Base-by-base conservation (phyloP, 2,329 filamentous ascomycete species). In the Fusarium napiforme region DNA sequence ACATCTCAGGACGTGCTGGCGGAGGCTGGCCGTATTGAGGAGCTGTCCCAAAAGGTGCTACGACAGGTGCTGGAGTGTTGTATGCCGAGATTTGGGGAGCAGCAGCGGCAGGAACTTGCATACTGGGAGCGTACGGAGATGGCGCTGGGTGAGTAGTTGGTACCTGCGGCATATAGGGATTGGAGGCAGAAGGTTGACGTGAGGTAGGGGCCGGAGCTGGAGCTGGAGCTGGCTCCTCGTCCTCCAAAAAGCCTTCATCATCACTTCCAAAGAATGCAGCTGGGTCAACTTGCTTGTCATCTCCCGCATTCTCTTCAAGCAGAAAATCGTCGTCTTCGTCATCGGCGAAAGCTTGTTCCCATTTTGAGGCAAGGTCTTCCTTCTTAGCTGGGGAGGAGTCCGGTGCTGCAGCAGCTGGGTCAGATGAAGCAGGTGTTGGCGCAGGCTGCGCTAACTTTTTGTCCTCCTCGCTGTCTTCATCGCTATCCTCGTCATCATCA, bases 161-260 rank as follows among this genome's bases (percentile, higher is more conserved):
- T 26, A 67, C 53, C 73, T 69, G 71, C 5, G 81, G 78, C 23
- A 75, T 46, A 58, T 82, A 82, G 11, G 76, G 72, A 50, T 77
- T 80, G 49, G 74, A 49, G 26, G 63, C 71, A 15, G 63, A 53
- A 21, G 46, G 43, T 50, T 74, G 71, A 9, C 28, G 67, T 30
- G 61, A 39, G n/a, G 64, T 47, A 34, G 71, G 39, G 16, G 58
- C 30, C 49, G 58, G 59, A 16, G 62, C 63, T 9, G 71, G 55
- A 23, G 60, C 63, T 9, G 74, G 61, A 23, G 60, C 64, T 14
- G 74, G 60, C 26, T 87, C 83, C 16, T 85, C 86, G 8, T 87
- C 95, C 11, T 97, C 92, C 15, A 98, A 84, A 68, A 98, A 93
- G 1, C 94, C 95, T 78, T 95, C 93, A 73, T 93, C 93, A 79